Evolutionary conservation across 495 filamentous ascomycete genomes (phyloP), one percentile per base, ranked within the genome.

Genomic region (Lasiosphaeria miniovina): DNA sequence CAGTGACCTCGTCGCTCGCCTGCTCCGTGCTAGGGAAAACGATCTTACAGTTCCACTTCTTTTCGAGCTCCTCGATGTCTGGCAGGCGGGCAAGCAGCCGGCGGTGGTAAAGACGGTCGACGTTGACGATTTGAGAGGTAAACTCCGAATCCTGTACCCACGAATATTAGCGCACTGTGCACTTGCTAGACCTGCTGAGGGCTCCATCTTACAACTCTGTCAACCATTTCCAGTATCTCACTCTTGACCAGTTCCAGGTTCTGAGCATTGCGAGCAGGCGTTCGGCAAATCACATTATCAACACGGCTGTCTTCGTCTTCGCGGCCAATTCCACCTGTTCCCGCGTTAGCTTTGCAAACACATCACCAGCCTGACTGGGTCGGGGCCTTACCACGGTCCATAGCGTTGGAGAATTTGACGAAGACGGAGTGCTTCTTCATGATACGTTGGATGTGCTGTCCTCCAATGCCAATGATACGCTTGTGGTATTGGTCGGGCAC

Each of bases 371-470:
- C 40, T 5, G 12, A 34, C 40, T 8, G 9, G 35, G 2, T 15
- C 9, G 43, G 9, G 11, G 33, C 49, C 66, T 61, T 72, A 73
- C 80, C 81, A 65, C 94, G 89, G 73, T 99, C 94, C 95, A 98
- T 98, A 33, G 95, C 94, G 68, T 99, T 99, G 62, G 91, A 96
- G 70, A 99, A 99, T 72, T 99, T 99, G 77, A 99, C 94, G 63
- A 98, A 99, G 58, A 99, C 94, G 2, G 94, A 99, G 77, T 99
- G 95, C 74, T 97, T 97, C 80, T 99, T 99, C 94, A 98, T 99
- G 77, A 98, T 98, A 58, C 92, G 92, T 71, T 99, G 94, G 66
- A 99, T 99, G 67, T 98, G 95, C 71, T 96, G 91, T 15, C 94
- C 94, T 60, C 94, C 95, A 60, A 98, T 97, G 55, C 94, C 94